Evolutionary conservation across 495 filamentous ascomycete species (phyloP), one percentile per base, ranked within the genome.

Genomic region (Oleoguttula mirabilis): DNA sequence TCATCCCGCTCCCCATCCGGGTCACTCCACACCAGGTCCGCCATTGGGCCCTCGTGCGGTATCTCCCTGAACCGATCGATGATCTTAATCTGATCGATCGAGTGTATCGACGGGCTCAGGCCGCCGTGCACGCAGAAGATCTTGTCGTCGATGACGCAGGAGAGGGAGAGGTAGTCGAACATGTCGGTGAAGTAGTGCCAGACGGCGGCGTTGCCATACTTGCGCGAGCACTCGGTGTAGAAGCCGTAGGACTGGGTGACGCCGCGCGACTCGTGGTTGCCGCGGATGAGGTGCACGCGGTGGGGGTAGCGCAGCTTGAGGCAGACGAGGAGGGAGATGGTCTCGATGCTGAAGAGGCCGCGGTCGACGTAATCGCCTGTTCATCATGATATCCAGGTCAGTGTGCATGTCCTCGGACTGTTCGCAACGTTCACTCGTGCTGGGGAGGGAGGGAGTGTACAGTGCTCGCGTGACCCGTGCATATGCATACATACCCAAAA

Each of bases 181-280:
- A 98, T 95, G 64, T 98, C 90, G 39, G 90, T 98, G 55, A 98
- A 98, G 61, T 95, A 88, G 59, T 96, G 92, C 90, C 90, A 98
- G 8, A 98, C 92, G 49, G 90, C 94, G 23, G 90, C 85, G 61
- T 90, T 94, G 45, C 88, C 88, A 61, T 98, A 98, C 61, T 98
- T 98, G 40, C 90, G 80, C 11, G 80, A 84, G 61, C 90, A 98
- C 59, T 98, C 90, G 3, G 90, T 98, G 56, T 98, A 98, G 65
- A 98, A 98, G 36, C 90, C 90, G 62, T 98, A 98, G 28, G 88
- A 95, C 61, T 98, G 90, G 6, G 90, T 98, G 17, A 98, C 90
- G 44, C 90, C 90, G 38, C 90, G 79, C 28, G 86, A 94, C 55
- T 98, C 90, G 64, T 98, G 90, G 62, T 98, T 98, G 21, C 90